A percentile compares a stretch with the other conserved stretches of the same genome.
These are phyloP conservation scores for Vaccinium macrocarpon DNA, from an alignment of 148 eudicot genomes.

Conservation along the genomic window DNA sequence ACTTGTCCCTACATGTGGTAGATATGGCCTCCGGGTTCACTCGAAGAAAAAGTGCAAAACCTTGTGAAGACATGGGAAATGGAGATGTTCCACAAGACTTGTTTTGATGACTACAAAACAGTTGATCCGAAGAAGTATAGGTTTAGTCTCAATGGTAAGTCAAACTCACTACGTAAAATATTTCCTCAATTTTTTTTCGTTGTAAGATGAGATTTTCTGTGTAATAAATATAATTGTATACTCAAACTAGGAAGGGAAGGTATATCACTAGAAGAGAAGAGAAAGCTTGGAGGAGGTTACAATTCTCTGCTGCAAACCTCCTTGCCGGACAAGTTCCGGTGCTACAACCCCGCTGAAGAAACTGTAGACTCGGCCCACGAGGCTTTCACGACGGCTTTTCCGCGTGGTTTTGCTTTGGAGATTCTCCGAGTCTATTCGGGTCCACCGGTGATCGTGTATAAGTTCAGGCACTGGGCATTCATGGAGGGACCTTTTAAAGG, in stretches of 20 bases:
- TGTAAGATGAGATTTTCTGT: neutral
- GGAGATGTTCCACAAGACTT: slow-evolving; percentile 65
- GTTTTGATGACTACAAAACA: slow-evolving; percentile 51
- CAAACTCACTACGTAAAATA: neutral
- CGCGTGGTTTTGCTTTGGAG: slow-evolving; percentile 77
- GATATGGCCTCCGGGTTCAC: slow-evolving; percentile 71
- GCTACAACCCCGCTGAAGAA: slow-evolving; percentile 41
- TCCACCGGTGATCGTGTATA: slow-evolving; percentile 63
- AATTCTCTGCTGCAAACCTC: slow-evolving; percentile 43
- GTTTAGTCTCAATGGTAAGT: slow-evolving; percentile 41
- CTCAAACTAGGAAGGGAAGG: slow-evolving; percentile 34
- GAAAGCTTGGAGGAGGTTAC: slow-evolving; percentile 45
- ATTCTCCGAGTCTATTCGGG: slow-evolving; percentile 64
- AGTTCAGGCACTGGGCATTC: slow-evolving; percentile 82
- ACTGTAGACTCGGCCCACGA: slow-evolving; percentile 34
- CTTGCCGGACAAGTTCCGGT: slow-evolving; percentile 33
- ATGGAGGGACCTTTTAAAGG: slow-evolving; percentile 91
- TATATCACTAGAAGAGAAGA: slow-evolving; percentile 25
- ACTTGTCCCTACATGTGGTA: neutral
- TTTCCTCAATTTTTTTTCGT: neutral
- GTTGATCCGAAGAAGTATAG: slow-evolving; percentile 46
- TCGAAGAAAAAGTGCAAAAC: slow-evolving; percentile 76
- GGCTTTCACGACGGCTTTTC: slow-evolving; percentile 47
- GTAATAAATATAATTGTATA: neutral
- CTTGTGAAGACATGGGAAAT: slow-evolving; percentile 82